Evolutionary conservation across 2,329 filamentous ascomycete genomes (phyloP).

Genomic region (Ustulina deusta): DNA sequence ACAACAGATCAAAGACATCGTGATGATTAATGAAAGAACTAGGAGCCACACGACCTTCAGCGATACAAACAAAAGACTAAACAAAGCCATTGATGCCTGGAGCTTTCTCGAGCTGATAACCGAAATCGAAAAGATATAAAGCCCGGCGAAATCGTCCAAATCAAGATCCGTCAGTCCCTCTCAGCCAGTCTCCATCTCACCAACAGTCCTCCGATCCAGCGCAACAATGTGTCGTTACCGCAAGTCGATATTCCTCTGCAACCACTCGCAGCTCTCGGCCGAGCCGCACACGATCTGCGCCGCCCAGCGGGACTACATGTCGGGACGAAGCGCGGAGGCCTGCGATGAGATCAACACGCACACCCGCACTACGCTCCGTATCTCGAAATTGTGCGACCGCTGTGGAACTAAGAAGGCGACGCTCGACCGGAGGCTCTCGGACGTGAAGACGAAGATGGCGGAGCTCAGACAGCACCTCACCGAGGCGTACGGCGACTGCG

Average conservation of each 20-base stretch:
- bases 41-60: background rate
- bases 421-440: conserved; percentile 28
- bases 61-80: background rate
- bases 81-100: background rate
- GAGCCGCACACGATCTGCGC: conserved; percentile 38
- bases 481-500: conserved; percentile 40
- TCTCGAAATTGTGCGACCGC: conserved; percentile 32
- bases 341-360: conserved; percentile 43
- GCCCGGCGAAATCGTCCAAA: background rate
- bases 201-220: background rate
- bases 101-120: background rate
- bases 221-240: conserved; percentile 47
- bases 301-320: conserved; percentile 34
- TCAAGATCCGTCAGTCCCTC: background rate
- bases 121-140: background rate
- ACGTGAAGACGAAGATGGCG: conserved; percentile 37
- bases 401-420: conserved; percentile 38
- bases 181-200: background rate
- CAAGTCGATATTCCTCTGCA: conserved; percentile 46
- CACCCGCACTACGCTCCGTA: conserved; percentile 37
- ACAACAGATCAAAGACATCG: background rate
- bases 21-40: background rate
- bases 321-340: conserved; percentile 21
- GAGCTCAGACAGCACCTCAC: conserved; percentile 37
- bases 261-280: conserved; percentile 41